Evolutionary conservation across 192 early-diverging fungal genomes (phyloP), one percentile per base, ranked within the genome.

Genomic region (Coemansia biformis): DNA sequence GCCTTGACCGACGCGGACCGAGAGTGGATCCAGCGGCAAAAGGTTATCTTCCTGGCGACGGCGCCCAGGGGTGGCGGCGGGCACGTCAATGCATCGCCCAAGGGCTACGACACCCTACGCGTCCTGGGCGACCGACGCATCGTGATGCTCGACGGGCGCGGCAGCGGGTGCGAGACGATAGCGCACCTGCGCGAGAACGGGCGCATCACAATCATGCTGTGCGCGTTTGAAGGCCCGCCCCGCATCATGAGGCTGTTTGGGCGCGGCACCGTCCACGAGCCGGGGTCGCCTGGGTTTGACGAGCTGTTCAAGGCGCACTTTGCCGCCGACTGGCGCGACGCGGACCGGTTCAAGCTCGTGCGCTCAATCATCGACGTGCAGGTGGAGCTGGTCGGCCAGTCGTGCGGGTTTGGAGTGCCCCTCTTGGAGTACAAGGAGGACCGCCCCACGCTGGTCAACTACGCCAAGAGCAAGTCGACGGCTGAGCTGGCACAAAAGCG

Each of bases 201-300:
- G 5, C 62, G 83, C 14, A 64, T 85, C 22, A 85, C 83, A 0
- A 43, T 85, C 41, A 85, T 85, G 83, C 30, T 85, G 34, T 69
- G 63, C 12, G 82, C 83, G 11, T 83, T 85, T 43, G 81, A 85
- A 34, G 82, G 82, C 19, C 29, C 59, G 13, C 83, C 83, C 11
- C 63, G 75, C 34, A 85, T 83, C 50, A 63, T 82, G 76, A 76
- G 83, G 2, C 58, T 85, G 21, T 81, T 76, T 46, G 73, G 80
- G 34, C 77, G 56, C 3, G 83, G 72, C 12, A 40, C 49, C 8
- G 82, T 81, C 6, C 36, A 78, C 11, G 71, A 77, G 36, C 59
- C 67, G 2, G 78, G 63, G 16, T 48, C 59, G 3, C 32, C 70
- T 1, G 71, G 77, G 47, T 83, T 78, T 41, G 60, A 76, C 13